Conservation (phyloP, 768 basidiomycete genomes). For the Cyclocybe cylindracea region DNA sequence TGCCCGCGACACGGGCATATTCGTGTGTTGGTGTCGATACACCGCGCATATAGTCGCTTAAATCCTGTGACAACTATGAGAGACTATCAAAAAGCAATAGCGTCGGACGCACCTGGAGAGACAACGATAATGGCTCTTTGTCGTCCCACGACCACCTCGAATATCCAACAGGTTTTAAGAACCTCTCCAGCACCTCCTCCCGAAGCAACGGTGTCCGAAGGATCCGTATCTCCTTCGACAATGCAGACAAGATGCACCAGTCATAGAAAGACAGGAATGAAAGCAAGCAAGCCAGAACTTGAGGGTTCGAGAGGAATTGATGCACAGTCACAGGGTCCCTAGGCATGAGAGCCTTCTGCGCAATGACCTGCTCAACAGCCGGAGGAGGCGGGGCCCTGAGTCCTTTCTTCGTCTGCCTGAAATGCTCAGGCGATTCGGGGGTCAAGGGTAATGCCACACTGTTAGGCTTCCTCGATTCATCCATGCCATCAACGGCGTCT, state of each 20-base stretch:
- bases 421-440: slow-evolving; percentile 22
- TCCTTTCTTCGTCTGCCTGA: slow-evolving; percentile 16
- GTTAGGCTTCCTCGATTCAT: slow-evolving; percentile 7
- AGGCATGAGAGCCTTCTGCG: slow-evolving; percentile 8
- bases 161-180: slow-evolving; percentile 73
- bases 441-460: slow-evolving; percentile 14
- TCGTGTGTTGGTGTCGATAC: slow-evolving; percentile 76
- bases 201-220: slow-evolving; percentile 45
- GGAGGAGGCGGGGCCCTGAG: slow-evolving; percentile 14
- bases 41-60: slow-evolving; percentile 78
- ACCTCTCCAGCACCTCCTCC: slow-evolving; percentile 71
- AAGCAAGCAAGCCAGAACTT: slow-evolving; percentile 57
- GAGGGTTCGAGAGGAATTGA: slow-evolving; percentile 53
- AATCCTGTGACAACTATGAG: slow-evolving; percentile 51
- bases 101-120: slow-evolving; percentile 52
- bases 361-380: slow-evolving; percentile 2
- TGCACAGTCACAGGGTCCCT: slow-evolving; percentile 33
- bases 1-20: slow-evolving; percentile 60
- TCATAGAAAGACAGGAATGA: slow-evolving; percentile 69
- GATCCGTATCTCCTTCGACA: slow-evolving; percentile 55
- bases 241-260: slow-evolving; percentile 61
- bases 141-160: slow-evolving; percentile 61
- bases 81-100: background rate
- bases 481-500: background rate
- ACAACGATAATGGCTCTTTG: slow-evolving; percentile 62